Evolutionary conservation across 495 filamentous ascomycete species (phyloP).

Genomic region (Penicillium maclennaniae): DNA sequence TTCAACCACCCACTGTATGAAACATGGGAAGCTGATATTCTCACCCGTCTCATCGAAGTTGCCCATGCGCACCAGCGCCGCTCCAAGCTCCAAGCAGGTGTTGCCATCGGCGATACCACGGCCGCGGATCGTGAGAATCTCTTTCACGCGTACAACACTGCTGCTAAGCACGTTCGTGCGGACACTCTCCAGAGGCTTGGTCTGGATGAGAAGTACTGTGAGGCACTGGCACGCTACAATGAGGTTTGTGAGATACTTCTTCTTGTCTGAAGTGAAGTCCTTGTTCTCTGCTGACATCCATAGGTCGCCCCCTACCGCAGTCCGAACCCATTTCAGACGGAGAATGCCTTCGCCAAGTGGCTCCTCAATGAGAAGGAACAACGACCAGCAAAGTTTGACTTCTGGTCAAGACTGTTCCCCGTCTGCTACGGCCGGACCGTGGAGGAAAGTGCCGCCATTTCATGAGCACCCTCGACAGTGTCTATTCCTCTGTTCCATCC

Average conservation of each 20-base stretch:
- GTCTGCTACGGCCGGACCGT: conserved; percentile 35
- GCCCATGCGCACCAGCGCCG: conserved; percentile 22
- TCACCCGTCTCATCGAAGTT: conserved; percentile 40
- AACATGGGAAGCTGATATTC: conserved; percentile 38
- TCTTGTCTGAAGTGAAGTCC: neutral
- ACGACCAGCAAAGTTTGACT: conserved; percentile 23
- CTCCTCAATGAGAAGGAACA: conserved; percentile 25
- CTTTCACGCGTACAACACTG: conserved; percentile 24
- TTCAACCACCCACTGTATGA: conserved; percentile 28
- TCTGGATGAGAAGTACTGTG: conserved; percentile 23
- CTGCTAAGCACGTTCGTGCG: conserved; percentile 24
- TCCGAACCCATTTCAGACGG: conserved; percentile 29
- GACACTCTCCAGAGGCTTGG: conserved; percentile 25
- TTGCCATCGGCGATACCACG: conserved; percentile 16
- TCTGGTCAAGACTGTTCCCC: conserved; percentile 37
- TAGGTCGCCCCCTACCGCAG: conserved; percentile 37
- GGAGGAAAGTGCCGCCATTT: conserved; percentile 24
- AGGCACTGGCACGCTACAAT: conserved; percentile 30
- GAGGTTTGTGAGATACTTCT: conserved; percentile 22
- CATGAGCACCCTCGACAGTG: neutral
- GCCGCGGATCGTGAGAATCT: conserved; percentile 19
- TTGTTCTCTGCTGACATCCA: conserved; percentile 9
- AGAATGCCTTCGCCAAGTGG: conserved; percentile 34
- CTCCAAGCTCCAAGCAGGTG: conserved; percentile 20
- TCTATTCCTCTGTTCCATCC: neutral